Evolutionary conservation across 148 eudicot genomes (phyloP).

Genomic region (Linanthus parryae): DNA sequence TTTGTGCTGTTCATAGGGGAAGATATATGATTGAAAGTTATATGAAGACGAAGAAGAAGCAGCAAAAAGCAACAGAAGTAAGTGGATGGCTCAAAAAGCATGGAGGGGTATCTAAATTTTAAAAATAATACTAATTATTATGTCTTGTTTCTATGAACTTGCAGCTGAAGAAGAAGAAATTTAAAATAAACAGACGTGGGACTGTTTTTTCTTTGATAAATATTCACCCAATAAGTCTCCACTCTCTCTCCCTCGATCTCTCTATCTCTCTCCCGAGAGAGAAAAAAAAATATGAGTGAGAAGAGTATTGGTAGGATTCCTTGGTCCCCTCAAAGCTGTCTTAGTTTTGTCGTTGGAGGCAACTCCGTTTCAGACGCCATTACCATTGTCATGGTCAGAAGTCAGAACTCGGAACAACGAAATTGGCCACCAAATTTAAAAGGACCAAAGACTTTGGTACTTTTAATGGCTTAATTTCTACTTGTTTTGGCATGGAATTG

Average conservation of each 20-base stretch:
- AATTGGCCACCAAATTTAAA: too few relatives aligned
- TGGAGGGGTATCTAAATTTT: not conserved
- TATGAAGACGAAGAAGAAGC: not conserved
- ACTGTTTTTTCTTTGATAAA: not conserved
- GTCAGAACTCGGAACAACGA: too few relatives aligned
- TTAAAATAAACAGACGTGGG: conserved; percentile 14
- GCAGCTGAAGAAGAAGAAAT: not conserved
- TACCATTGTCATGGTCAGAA: too few relatives aligned
- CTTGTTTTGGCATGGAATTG: too few relatives aligned
- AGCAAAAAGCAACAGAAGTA: not conserved
- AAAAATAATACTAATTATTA: not conserved
- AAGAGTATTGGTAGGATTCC: conserved; percentile 18
- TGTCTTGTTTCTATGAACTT: not conserved
- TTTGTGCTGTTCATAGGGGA: conserved; percentile 16
- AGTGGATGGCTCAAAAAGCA: conserved; percentile 14
- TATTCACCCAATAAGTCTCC: not conserved
- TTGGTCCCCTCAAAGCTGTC: conserved; percentile 36
- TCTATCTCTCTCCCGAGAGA: not conserved
- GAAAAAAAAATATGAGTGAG: not conserved
- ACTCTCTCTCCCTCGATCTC: not conserved
- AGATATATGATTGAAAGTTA: conserved; percentile 14
- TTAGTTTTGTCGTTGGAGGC: conserved; percentile 28
- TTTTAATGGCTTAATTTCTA: too few relatives aligned
- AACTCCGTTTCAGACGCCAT: too few relatives aligned
- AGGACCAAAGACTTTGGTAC: too few relatives aligned